Base-by-base conservation (phyloP, 768 basidiomycete species). In the Russula foetens region DNA sequence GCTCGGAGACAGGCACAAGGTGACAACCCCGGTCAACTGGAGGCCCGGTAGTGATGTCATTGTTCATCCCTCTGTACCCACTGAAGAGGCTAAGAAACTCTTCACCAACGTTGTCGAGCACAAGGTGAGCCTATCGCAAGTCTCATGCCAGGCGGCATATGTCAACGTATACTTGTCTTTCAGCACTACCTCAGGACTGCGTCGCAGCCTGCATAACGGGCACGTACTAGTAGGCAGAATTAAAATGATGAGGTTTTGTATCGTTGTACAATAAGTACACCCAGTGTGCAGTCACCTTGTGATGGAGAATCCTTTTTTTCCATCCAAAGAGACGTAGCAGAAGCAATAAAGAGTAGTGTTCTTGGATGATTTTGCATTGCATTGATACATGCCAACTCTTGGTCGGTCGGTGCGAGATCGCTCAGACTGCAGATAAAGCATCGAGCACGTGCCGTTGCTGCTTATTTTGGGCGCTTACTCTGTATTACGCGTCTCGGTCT, bases 21-120 rank as follows among this genome's bases (percentile, higher is more conserved):
- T 94, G 62, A 90, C 90, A 24, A 96, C 94, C 7, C 92, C 92
- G 23, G 95, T 90, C 57, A 94, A 97, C 82, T 98, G 96, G 96
- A 84, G 86, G 65, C 86, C 86, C 72, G 93, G 93, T 45, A 87
- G 95, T 4, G 87, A 94, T 71, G 94, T 98, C 59, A 97, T 99
- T 70, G 86, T 99, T 46, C 92, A 94, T 71, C 85, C 92, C 26
- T 71, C 79, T 7, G 92, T 98, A 52, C 78, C 77, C 62, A 86
- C 86, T 71, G 92, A 97, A 26, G 90, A 98, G 74, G 94, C 93
- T 26, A 88, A 91, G 78, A 84, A 84, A 63, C 76, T 97, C 61
- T 98, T 98, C 88, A 92, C 92, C 31, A 77, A 88, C 28, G 81
- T 84, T 75, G 85, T 82, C 23, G 79, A 83, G 57, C 90, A 93